Conservation (phyloP, 306 rosid genomes). For the Citrullus amarus region DNA sequence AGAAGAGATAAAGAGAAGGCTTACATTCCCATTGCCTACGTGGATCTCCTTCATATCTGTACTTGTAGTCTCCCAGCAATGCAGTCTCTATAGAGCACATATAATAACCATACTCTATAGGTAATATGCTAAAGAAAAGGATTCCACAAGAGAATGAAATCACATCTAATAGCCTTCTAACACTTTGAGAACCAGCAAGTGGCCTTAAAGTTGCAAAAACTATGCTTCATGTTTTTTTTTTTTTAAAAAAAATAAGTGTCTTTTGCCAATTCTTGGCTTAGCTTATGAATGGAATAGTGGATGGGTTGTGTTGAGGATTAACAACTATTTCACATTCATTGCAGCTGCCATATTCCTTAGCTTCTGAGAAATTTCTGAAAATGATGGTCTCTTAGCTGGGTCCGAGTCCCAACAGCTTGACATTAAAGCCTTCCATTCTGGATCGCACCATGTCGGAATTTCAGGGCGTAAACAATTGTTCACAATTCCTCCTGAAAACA, state of each 20-base stretch:
- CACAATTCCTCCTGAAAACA: conserved; percentile 77
- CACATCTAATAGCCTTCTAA: conserved; percentile 35
- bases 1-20: not conserved
- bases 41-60: conserved; percentile 7
- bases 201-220: conserved; percentile 21
- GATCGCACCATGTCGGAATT: conserved; percentile 95
- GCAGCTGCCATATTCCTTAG: conserved; percentile 93
- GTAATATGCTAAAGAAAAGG: conserved; percentile 16
- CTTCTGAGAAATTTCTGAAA: conserved; percentile 92
- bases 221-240: conserved; percentile 31
- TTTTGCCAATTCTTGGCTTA: conserved; percentile 25
- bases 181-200: conserved; percentile 26
- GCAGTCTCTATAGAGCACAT: conserved; percentile 22
- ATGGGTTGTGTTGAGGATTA: conserved; percentile 17
- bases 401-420: conserved; percentile 93
- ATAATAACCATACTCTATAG: not conserved
- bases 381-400: conserved; percentile 71
- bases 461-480: conserved; percentile 80
- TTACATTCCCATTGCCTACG: not conserved
- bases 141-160: conserved; percentile 22
- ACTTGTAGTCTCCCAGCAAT: conserved; percentile 28
- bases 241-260: not conserved
- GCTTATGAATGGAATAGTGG: conserved; percentile 13
- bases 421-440: conserved; percentile 98
- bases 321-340: conserved; percentile 67